phyloP scores from a whole-genome alignment of 768 basidiomycete genomes.

The Strobilomyces confusus region DNA sequence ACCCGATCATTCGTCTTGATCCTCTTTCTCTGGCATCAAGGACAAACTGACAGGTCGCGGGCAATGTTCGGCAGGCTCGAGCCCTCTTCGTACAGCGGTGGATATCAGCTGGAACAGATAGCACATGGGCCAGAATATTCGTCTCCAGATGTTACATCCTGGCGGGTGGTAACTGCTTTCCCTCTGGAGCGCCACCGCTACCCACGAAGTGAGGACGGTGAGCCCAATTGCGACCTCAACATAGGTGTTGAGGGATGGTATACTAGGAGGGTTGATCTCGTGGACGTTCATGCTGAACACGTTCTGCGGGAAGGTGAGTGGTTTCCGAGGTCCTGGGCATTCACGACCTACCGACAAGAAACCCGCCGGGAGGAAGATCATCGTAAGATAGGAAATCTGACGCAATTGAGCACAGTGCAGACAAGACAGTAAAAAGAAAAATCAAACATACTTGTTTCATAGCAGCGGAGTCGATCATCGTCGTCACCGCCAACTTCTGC shows the following conservation, averaged over 20 bases:
- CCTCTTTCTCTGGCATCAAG: not conserved
- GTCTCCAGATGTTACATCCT: not conserved
- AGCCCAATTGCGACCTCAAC: constrained; percentile 41
- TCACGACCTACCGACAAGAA: constrained; percentile 33
- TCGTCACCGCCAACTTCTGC: constrained; percentile 44
- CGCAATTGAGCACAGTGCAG: constrained; percentile 6
- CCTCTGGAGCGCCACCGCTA: constrained; percentile 49
- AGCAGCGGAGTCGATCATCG: constrained; percentile 40
- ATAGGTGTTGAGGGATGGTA: constrained; percentile 35
- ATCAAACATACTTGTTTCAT: constrained; percentile 31
- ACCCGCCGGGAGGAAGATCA: constrained; percentile 56
- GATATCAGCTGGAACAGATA: constrained; percentile 8
- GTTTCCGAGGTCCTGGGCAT: not conserved
- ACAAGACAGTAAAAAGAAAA: not conserved
- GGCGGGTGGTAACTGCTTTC: constrained; percentile 15
- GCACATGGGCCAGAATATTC: constrained; percentile 21
- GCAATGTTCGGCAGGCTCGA: not conserved
- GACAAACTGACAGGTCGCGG: constrained; percentile 3
- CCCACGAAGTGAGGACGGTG: constrained; percentile 52
- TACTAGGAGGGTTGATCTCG: constrained; percentile 27
- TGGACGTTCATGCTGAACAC: constrained; percentile 30
- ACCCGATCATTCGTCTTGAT: constrained; percentile 1
- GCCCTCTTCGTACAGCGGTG: not conserved
- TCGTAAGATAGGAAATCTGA: constrained; percentile 49
- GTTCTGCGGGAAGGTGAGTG: constrained; percentile 25